Evolutionary conservation across 2,329 filamentous ascomycete genomes (phyloP), one percentile per base, ranked within the genome.

Genomic region (Zarea fungicola): DNA sequence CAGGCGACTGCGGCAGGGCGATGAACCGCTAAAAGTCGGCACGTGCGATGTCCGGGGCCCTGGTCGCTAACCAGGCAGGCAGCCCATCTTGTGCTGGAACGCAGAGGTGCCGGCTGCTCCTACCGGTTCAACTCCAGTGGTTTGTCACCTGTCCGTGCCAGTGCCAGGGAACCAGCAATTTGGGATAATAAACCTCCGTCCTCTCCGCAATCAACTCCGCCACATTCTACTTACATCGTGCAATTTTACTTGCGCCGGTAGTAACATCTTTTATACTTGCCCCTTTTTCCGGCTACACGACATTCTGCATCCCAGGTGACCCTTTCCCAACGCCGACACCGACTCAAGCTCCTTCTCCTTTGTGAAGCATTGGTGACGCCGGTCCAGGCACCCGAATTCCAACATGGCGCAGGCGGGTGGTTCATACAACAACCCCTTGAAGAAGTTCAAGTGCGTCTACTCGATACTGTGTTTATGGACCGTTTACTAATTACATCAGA

Each of bases 341-440:
- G 14, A 52, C 49, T 42, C 51, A 42, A 54, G 45, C 52, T 44
- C 26, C 26, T 19, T 42, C 37, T 42, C 29, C 42, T 43, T 29
- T 19, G 42, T 39, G 29, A 34, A 6, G 16, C 16, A 35, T 13
- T 25, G 37, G 37, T 25, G 13, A 41, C 26, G 32, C 52, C 29
- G 48, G 42, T 31, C 29, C 49, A 42, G 49, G 29, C 36, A 49
- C 51, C 51, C 49, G 45, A 58, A 51, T 56, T 54, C 53, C 56
- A 81, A 66, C 67, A 96, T 96, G 91, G 88, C 91, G 70, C 83
- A 89, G 73, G 70, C 75, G 54, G 84, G 84, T 64, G 88, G 87
- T 70, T 89, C 88, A 57, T 99, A 97, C 79, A 96, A 95, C 70
- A 97, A 97, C 78, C 93, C 93, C 63, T 78, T 99, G 74, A 99